Evolutionary conservation across 2,329 filamentous ascomycete species (phyloP), one percentile per base, ranked within the genome.

Genomic region (Didymella segeticola): DNA sequence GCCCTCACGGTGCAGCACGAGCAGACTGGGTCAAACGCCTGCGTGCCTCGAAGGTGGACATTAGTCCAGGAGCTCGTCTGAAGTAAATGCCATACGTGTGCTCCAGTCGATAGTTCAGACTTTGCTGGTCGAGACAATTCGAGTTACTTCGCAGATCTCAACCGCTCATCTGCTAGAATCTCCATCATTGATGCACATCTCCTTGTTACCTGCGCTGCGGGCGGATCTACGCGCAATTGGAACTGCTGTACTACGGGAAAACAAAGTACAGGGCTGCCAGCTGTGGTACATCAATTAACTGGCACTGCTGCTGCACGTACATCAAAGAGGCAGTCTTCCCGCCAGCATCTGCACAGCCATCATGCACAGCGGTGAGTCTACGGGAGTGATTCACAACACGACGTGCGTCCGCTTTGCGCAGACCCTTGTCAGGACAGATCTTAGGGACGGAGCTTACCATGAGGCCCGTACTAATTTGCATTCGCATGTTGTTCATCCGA

Each of bases 1-100:
- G 61, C 60, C 62, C 33, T 54, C n/a, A 34, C 29, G 30, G 49
- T 50, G 43, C 45, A 55, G 57, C 58, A 64, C 59, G 61, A 60
- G 62, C 56, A 50, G 52, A 55, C 52, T 47, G 29, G 53, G 53
- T 58, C 43, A 53, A 49, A 38, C 39, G 54, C 34, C 45, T 39
- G 22, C 41, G 49, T 64, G 45, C 43, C 47, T 60, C 58, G 43
- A 6, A 43, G 56, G 42, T 41, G 47, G 56, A 49, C 52, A 29
- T 39, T 25, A 43, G 41, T 22, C 20, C 37, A 48, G 42, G 15
- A 42, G 30, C 26, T 33, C 47, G 37, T 51, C 22, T 41, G 41
- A 20, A 25, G 19, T 34, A 49, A n/a, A 54, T 41, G 22, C 23
- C 25, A 9, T 22, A n/a, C 33, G 26, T 33, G 34, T 39, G 17